Conservation (phyloP, 257 asterid species). For the Solanum virginianum region DNA sequence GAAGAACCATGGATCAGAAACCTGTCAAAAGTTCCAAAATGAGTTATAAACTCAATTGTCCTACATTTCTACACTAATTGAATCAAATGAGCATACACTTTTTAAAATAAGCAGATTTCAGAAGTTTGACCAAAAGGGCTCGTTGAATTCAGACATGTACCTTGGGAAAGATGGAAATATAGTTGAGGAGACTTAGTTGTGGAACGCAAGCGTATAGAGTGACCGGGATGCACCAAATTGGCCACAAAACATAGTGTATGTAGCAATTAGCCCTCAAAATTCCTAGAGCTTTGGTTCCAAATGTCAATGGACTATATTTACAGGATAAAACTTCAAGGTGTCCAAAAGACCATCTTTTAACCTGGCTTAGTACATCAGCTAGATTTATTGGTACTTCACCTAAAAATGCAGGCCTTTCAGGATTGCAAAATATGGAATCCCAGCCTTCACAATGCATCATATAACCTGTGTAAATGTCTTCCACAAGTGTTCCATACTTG, state of each 20-base stretch:
- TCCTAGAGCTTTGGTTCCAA: slow-evolving; percentile 4
- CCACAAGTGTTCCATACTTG: slow-evolving; percentile 19
- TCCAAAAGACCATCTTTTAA: slow-evolving; percentile 18
- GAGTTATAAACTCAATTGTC: background rate
- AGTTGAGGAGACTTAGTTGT: slow-evolving; percentile 1
- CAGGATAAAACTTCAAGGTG: slow-evolving; percentile 6
- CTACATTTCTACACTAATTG: background rate
- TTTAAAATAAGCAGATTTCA: background rate
- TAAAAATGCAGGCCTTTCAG: slow-evolving; percentile 16
- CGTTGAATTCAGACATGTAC: background rate
- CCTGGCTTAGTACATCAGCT: slow-evolving; percentile 9
- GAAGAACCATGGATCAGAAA: background rate
- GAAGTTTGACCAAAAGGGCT: background rate
- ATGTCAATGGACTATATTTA: slow-evolving; percentile 12
- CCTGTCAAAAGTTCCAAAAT: background rate
- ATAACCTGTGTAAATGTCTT: slow-evolving; percentile 24
- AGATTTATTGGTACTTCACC: slow-evolving; percentile 17
- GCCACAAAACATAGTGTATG: slow-evolving; percentile 1
- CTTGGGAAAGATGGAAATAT: slow-evolving; percentile 3
- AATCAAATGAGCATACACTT: background rate
- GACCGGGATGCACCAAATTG: background rate
- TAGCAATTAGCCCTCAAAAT: background rate
- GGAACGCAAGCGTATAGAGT: background rate
- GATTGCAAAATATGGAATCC: slow-evolving; percentile 11
- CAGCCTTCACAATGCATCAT: slow-evolving; percentile 18